Percentiles rank a stretch among this genome's conserved stretches.
These are phyloP conservation scores for Plasmodium berghei DNA, from an alignment of 169 alveolate genomes.

Conservation along the genomic window DNA sequence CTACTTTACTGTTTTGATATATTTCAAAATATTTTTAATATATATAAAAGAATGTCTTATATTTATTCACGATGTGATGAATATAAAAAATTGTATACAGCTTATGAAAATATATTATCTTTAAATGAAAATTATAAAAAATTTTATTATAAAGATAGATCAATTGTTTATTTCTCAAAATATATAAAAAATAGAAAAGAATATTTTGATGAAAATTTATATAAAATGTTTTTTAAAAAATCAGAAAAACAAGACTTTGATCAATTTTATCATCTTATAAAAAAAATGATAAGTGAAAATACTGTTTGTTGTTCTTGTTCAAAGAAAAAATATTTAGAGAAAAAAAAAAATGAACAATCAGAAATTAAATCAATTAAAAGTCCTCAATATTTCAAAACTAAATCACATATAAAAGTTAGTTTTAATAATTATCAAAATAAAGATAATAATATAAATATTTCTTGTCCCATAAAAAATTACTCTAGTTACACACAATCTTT, in stretches of 20 bases:
- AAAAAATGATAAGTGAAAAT: slow-evolving; percentile 48
- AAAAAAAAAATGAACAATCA: background rate
- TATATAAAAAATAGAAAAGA: slow-evolving; percentile 58
- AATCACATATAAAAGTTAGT: no score
- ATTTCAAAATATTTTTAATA: slow-evolving; percentile 21
- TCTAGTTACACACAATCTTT: no score
- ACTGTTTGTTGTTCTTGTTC: slow-evolving; percentile 59
- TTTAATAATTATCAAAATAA: background rate
- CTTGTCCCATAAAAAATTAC: no score
- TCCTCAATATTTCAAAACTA: no score
- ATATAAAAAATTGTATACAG: slow-evolving; percentile 28
- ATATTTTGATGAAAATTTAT: slow-evolving; percentile 66
- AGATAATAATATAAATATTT: background rate
- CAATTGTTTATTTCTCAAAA: slow-evolving; percentile 46
- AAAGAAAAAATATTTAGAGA: slow-evolving; percentile 7
- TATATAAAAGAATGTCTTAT: slow-evolving; percentile 34
- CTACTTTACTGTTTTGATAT: slow-evolving; percentile 23
- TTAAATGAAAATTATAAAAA: slow-evolving; percentile 22
- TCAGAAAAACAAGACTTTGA: slow-evolving; percentile 45
- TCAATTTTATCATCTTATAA: slow-evolving; percentile 16
- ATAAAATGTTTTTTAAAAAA: slow-evolving; percentile 58
- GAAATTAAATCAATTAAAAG: background rate
- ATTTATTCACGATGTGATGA: slow-evolving; percentile 27
- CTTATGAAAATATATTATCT: slow-evolving; percentile 27
- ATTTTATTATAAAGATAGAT: slow-evolving; percentile 39